phyloP scores from a whole-genome alignment of 768 basidiomycete genomes.

The Termitomyces bulborhizus region DNA sequence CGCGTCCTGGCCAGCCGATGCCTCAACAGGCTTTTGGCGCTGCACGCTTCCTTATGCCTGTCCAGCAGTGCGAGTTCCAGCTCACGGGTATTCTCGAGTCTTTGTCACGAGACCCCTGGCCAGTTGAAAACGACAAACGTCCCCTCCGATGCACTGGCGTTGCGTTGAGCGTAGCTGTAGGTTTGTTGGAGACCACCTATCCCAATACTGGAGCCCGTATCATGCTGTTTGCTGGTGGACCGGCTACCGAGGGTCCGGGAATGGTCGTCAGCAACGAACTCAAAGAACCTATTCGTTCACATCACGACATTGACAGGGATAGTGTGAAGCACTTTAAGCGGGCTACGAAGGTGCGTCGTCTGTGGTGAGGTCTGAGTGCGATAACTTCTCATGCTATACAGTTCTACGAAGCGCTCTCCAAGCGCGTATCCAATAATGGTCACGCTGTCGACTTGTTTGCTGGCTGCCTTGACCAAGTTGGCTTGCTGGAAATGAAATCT shows the following conservation, averaged over 20 bases:
- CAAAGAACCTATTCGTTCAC: conserved; percentile 95
- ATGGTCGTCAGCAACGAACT: conserved; percentile 95
- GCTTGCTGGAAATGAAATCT: conserved; percentile 95
- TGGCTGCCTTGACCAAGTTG: conserved; percentile 97
- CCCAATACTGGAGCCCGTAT: conserved; percentile 95
- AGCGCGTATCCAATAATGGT: conserved; percentile 89
- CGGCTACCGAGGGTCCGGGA: conserved; percentile 94
- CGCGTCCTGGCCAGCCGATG: conserved; percentile 79
- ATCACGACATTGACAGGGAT: conserved; percentile 98
- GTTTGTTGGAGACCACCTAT: conserved; percentile 89
- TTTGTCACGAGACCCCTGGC: conserved; percentile 91
- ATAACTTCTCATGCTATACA: conserved; percentile 20
- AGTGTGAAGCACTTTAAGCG: conserved; percentile 96
- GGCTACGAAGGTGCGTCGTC: conserved; percentile 73
- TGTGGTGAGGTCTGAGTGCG: neutral
- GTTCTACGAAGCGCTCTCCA: conserved; percentile 95
- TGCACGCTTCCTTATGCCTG: conserved; percentile 87
- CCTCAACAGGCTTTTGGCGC: conserved; percentile 80
- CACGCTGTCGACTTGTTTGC: conserved; percentile 95
- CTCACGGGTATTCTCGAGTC: conserved; percentile 88
- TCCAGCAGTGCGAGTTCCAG: conserved; percentile 92
- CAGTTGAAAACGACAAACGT: conserved; percentile 92
- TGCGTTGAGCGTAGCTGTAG: conserved; percentile 89
- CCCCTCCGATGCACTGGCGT: conserved; percentile 93
- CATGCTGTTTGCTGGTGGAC: conserved; percentile 94